Conservation (phyloP, 1,284 basidiomycete species). For the Cystobasidium pallidum region DNA sequence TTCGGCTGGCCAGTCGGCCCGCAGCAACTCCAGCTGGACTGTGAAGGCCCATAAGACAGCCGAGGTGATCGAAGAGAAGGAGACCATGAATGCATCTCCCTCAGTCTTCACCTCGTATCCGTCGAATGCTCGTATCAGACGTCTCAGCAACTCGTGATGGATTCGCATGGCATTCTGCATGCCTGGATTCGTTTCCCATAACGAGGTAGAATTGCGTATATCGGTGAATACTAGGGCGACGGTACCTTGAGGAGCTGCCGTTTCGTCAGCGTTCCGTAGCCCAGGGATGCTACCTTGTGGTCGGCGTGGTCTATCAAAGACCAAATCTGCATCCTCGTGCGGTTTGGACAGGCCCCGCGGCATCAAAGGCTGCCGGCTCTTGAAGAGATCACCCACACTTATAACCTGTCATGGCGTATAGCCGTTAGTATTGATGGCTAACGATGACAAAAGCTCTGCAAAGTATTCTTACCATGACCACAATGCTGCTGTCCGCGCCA, state of each 20-base stretch:
- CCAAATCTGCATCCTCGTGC: conserved; percentile 49
- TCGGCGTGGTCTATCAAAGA: conserved; percentile 50
- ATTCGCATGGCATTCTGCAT: conserved; percentile 94
- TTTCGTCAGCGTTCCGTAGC: conserved; percentile 46
- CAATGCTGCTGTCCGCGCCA: conserved; percentile 88
- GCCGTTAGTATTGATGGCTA: neutral
- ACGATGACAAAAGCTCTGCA: neutral
- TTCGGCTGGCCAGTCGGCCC: conserved; percentile 91
- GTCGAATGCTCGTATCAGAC: conserved; percentile 85
- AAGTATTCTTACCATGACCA: conserved; percentile 91
- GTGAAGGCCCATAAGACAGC: conserved; percentile 90
- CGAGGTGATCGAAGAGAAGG: conserved; percentile 84
- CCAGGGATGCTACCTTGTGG: conserved; percentile 49
- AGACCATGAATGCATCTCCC: conserved; percentile 99
- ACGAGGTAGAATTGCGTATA: conserved; percentile 92
- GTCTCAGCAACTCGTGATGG: conserved; percentile 85
- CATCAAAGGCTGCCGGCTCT: conserved; percentile 37
- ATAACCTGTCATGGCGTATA: conserved; percentile 21
- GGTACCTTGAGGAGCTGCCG: conserved; percentile 78
- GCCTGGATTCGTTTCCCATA: conserved; percentile 96
- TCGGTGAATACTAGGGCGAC: conserved; percentile 97
- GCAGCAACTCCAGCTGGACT: conserved; percentile 81
- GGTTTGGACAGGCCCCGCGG: neutral
- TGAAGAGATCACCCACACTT: conserved; percentile 45
- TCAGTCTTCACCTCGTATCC: conserved; percentile 99